phyloP scores from a whole-genome alignment of 306 rosid genomes.

The Hippophae rhamnoides region DNA sequence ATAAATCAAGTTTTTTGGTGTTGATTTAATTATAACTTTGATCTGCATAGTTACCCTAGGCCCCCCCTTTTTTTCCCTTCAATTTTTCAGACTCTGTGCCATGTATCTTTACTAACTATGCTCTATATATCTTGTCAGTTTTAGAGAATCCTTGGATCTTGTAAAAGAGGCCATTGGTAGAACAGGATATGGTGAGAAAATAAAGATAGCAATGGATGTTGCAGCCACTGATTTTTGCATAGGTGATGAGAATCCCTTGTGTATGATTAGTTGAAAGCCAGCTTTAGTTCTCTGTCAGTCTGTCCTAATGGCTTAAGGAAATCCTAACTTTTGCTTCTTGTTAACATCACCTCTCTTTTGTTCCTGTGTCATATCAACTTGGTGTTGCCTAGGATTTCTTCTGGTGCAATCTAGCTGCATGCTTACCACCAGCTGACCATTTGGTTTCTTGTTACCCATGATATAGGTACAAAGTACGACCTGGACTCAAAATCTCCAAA shows the following conservation, averaged over 20 bases:
- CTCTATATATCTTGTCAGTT: conserved; percentile 34
- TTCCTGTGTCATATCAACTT: background rate
- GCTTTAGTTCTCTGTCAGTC: background rate
- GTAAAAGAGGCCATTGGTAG: conserved; percentile 77
- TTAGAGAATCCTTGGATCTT: conserved; percentile 84
- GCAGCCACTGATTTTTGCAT: conserved; percentile 84
- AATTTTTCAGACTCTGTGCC: conserved; percentile 1
- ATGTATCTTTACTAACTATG: conserved; percentile 19
- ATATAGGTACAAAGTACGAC: conserved; percentile 81
- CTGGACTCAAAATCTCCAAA: conserved; percentile 64
- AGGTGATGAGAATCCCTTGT: conserved; percentile 39
- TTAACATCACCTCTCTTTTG: conserved; percentile 1
- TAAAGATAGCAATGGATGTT: conserved; percentile 80
- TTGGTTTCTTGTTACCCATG: conserved; percentile 10
- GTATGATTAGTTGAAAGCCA: too few species aligned
- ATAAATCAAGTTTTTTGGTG: background rate
- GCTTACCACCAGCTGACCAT: background rate
- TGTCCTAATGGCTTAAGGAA: background rate
- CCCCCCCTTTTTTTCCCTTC: too few species aligned
- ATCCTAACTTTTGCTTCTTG: background rate
- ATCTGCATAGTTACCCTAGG: too few species aligned
- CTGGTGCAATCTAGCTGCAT: background rate
- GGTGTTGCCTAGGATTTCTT: background rate
- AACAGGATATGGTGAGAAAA: conserved; percentile 60
- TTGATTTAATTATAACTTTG: background rate